Evolutionary conservation across 2,329 filamentous ascomycete species (phyloP).

Genomic region (Ascocoryne sarcoides): DNA sequence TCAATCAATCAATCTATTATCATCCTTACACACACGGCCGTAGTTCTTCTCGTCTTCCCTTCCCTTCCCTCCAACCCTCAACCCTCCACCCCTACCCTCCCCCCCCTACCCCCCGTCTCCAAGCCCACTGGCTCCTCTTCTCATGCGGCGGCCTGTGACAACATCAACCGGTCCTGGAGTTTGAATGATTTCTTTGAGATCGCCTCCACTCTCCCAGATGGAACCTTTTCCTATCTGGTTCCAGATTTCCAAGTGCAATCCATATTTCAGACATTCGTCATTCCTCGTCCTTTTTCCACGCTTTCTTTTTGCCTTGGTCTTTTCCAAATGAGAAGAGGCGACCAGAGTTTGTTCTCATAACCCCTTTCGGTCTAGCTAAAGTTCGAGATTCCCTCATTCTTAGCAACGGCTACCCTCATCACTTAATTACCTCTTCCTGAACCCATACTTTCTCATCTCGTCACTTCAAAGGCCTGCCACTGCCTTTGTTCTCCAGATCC

Average conservation of each 20-base stretch:
- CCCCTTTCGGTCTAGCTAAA: constrained; percentile 8
- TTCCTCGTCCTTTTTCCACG: constrained; percentile 9
- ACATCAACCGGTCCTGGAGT: constrained; percentile 26
- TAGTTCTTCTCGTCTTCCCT: too few relatives aligned
- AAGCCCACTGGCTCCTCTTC: not conserved
- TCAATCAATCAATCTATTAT: too few relatives aligned
- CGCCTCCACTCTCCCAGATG: constrained; percentile 20
- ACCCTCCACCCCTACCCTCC: constrained; percentile 5
- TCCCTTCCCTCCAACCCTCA: not conserved
- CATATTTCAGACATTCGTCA: constrained; percentile 10
- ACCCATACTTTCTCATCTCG: not conserved
- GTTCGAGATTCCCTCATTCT: constrained; percentile 6
- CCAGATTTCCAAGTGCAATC: constrained; percentile 9
- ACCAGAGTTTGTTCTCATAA: constrained; percentile 5
- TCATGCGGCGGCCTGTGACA: constrained; percentile 23
- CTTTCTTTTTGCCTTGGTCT: not conserved
- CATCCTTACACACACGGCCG: too few relatives aligned
- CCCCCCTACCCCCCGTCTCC: constrained; percentile 3
- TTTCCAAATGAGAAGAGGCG: constrained; percentile 6
- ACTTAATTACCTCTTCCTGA: constrained; percentile 2
- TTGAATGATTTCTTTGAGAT: constrained; percentile 25
- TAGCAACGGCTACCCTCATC: constrained; percentile 1
- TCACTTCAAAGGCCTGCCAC: not conserved
- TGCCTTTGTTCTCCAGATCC: not conserved
- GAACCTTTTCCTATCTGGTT: constrained; percentile 12